These are phyloP conservation scores for Styphnolobium japonicum DNA, from an alignment of 306 rosid genomes.

Conservation along the genomic window DNA sequence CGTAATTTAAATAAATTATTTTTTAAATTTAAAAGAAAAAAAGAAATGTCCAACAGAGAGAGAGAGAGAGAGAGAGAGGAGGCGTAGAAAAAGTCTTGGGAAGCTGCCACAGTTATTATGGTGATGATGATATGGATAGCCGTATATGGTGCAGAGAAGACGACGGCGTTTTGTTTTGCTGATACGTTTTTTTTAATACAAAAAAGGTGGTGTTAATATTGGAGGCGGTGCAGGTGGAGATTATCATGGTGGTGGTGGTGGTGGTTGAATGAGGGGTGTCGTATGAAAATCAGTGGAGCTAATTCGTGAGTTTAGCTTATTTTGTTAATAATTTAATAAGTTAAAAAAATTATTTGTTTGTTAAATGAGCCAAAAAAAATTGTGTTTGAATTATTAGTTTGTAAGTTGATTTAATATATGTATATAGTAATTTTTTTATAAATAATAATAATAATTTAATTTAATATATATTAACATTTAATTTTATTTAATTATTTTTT, in stretches of 20 bases:
- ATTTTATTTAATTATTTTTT: too few species aligned
- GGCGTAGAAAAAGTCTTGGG: conserved; percentile 22
- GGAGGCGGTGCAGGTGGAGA: conserved; percentile 28
- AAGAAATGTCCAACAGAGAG: not conserved
- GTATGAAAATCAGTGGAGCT: too few species aligned
- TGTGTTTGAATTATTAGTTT: too few species aligned
- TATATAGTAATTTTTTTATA: too few species aligned
- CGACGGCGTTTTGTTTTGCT: conserved; percentile 19
- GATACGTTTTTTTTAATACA: not conserved
- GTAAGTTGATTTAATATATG: too few species aligned
- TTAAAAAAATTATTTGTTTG: too few species aligned
- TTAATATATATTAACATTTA: too few species aligned
- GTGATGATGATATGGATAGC: not conserved
- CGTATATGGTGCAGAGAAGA: conserved; percentile 3
- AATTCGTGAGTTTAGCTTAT: too few species aligned
- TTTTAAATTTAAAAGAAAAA: not conserved
- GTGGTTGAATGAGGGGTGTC: conserved; percentile 41
- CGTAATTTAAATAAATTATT: not conserved
- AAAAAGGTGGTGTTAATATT: not conserved
- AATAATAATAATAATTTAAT: too few species aligned
- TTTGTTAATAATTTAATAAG: too few species aligned
- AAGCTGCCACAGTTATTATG: conserved; percentile 7
- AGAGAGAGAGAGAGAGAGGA: too few species aligned
- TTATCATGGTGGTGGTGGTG: not conserved
- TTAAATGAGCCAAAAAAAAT: too few species aligned